A percentile compares a stretch with the other conserved stretches of the same genome.
These are phyloP conservation scores for Daldinia sp. DNA, from an alignment of 2,329 filamentous ascomycete genomes.

Conservation along the genomic window DNA sequence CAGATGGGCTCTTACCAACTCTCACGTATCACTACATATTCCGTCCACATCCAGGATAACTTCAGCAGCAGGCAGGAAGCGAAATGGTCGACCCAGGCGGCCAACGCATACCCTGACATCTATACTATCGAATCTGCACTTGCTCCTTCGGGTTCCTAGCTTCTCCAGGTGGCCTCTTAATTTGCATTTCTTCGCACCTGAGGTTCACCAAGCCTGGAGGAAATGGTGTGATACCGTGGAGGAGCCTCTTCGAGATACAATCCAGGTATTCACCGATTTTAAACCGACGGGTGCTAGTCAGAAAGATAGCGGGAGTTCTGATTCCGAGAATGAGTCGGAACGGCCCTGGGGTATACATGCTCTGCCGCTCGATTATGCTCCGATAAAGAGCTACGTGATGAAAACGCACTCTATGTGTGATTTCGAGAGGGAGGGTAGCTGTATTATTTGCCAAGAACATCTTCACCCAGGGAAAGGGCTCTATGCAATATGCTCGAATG, in stretches of 20 bases:
- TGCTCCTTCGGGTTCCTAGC: slow-evolving; percentile 79
- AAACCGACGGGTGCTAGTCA: slow-evolving; percentile 35
- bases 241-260: slow-evolving; percentile 55
- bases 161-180: slow-evolving; percentile 85
- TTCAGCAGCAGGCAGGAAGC: slow-evolving; percentile 59
- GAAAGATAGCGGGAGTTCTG: background rate
- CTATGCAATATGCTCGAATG: slow-evolving; percentile 64
- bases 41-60: slow-evolving; percentile 68
- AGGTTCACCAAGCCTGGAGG: slow-evolving; percentile 75
- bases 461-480: slow-evolving; percentile 60
- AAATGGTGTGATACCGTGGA: slow-evolving; percentile 61
- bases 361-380: slow-evolving; percentile 63
- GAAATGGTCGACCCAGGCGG: slow-evolving; percentile 62
- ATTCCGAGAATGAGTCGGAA: slow-evolving; percentile 12
- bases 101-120: slow-evolving; percentile 70
- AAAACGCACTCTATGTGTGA: slow-evolving; percentile 63
- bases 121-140: slow-evolving; percentile 80
- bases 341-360: slow-evolving; percentile 59
- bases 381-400: slow-evolving; percentile 61
- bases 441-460: slow-evolving; percentile 59
- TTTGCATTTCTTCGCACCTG: slow-evolving; percentile 78
- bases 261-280: slow-evolving; percentile 68
- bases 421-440: slow-evolving; percentile 65
- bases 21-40: slow-evolving; percentile 82
- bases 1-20: slow-evolving; percentile 92